These are phyloP conservation scores for Penicillium paneum DNA, from an alignment of 2,329 filamentous ascomycete genomes.

Conservation along the genomic window DNA sequence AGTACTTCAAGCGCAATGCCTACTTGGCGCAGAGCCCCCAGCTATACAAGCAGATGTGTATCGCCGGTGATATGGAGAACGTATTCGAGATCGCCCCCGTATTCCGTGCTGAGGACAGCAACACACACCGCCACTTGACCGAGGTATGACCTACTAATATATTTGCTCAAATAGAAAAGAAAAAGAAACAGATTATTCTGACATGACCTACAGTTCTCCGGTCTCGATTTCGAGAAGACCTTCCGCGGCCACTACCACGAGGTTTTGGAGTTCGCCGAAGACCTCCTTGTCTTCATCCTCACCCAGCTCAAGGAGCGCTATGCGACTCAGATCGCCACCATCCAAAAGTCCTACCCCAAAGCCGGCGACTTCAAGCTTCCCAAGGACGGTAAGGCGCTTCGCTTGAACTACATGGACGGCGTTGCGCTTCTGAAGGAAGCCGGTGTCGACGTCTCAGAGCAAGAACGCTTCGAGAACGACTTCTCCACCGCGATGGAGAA, in stretches of 20 bases:
- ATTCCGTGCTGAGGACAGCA: slow-evolving; percentile 66
- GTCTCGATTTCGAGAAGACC: slow-evolving; percentile 53
- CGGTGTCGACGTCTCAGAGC: slow-evolving; percentile 50
- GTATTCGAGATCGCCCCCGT: slow-evolving; percentile 66
- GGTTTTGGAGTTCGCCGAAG: slow-evolving; percentile 49
- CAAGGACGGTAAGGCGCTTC: slow-evolving; percentile 49
- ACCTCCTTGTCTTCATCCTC: slow-evolving; percentile 50
- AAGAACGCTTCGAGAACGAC: slow-evolving; percentile 49
- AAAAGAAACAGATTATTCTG: slow-evolving; percentile 12
- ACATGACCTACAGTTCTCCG: slow-evolving; percentile 42
- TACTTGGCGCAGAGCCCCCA: slow-evolving; percentile 64
- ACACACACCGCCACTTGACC: slow-evolving; percentile 64
- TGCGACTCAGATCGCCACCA: slow-evolving; percentile 45
- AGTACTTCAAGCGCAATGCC: slow-evolving; percentile 83
- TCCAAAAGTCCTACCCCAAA: slow-evolving; percentile 50
- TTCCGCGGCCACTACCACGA: slow-evolving; percentile 52
- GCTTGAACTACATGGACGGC: slow-evolving; percentile 51
- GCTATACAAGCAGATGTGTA: slow-evolving; percentile 67
- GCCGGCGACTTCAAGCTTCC: slow-evolving; percentile 51
- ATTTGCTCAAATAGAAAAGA: no score
- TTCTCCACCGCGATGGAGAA: slow-evolving; percentile 50
- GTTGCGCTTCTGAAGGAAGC: slow-evolving; percentile 49
- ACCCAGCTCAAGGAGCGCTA: slow-evolving; percentile 45
- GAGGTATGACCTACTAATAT: slow-evolving; percentile 43
- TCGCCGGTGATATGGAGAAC: slow-evolving; percentile 60